These are phyloP conservation scores for Gaillardinia entomophila DNA, from an alignment of 805 yeast species.

Conservation along the genomic window DNA sequence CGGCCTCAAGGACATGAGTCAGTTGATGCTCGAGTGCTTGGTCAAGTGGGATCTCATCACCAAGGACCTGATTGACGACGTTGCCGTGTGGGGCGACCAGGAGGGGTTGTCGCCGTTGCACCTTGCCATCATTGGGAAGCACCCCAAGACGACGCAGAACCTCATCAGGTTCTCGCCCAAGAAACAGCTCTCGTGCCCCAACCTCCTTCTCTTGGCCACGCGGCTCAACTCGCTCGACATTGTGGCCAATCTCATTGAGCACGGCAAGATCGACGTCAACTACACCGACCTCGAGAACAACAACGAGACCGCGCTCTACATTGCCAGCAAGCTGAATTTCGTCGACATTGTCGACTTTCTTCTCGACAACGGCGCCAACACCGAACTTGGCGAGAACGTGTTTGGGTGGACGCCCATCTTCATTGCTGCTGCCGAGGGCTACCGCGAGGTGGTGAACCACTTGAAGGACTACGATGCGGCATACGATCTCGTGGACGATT, in stretches of 20 bases:
- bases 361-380: slow-evolving; percentile 55
- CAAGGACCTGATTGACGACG: slow-evolving; percentile 48
- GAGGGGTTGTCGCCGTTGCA: slow-evolving; percentile 81
- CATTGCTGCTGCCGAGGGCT: slow-evolving; percentile 86
- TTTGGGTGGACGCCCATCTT: slow-evolving; percentile 96
- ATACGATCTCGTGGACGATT: slow-evolving; percentile 58
- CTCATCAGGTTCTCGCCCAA: slow-evolving; percentile 44
- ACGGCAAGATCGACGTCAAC: slow-evolving; percentile 60
- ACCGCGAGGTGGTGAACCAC: slow-evolving; percentile 45
- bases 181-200: slow-evolving; percentile 44
- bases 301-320: slow-evolving; percentile 75
- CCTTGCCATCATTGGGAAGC: slow-evolving; percentile 75
- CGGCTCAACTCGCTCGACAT: slow-evolving; percentile 58
- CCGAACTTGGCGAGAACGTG: slow-evolving; percentile 69
- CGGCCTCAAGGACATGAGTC: slow-evolving; percentile 65
- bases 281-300: slow-evolving; percentile 52
- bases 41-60: slow-evolving; percentile 55
- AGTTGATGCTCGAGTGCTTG: slow-evolving; percentile 50
- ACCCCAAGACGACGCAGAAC: slow-evolving; percentile 66
- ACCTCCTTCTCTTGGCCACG: slow-evolving; percentile 60
- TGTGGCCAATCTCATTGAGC: slow-evolving; percentile 45
- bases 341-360: slow-evolving; percentile 48
- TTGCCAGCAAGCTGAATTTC: slow-evolving; percentile 65
- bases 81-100: slow-evolving; percentile 63
- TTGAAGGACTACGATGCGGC: slow-evolving; percentile 52